phyloP scores from a whole-genome alignment of 2,329 filamentous ascomycete genomes.

The Fusarium redolens region DNA sequence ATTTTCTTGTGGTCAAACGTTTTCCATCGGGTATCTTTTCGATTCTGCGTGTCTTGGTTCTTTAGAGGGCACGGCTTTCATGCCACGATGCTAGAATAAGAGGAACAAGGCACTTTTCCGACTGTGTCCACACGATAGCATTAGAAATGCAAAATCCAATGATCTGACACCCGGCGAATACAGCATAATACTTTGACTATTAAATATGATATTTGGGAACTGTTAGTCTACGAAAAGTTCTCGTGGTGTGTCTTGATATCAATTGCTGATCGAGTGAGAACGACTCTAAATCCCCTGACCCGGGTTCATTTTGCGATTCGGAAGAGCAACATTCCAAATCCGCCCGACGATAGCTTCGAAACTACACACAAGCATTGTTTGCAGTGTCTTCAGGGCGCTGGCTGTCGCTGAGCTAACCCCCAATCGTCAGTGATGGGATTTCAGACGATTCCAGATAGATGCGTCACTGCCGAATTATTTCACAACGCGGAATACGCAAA shows the following conservation, averaged over 20 bases:
- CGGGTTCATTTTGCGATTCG: not conserved
- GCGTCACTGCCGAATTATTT: not conserved
- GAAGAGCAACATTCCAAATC: not conserved
- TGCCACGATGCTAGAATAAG: not conserved
- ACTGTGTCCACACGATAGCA: not conserved
- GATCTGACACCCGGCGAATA: too few species aligned
- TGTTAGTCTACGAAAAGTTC: fast-evolving
- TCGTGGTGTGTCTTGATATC: not conserved
- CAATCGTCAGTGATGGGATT: conserved; percentile 14
- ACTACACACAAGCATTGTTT: not conserved
- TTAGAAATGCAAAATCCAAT: not conserved
- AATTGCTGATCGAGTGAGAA: not conserved
- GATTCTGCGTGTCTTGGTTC: not conserved
- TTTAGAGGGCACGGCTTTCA: not conserved
- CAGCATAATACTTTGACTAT: fast-evolving
- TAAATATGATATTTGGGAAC: too few species aligned
- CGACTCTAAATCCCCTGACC: not conserved
- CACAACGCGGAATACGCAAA: not conserved
- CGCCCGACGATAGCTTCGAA: not conserved
- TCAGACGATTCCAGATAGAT: not conserved
- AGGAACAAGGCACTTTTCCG: not conserved
- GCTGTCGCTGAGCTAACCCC: not conserved
- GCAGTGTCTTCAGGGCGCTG: not conserved
- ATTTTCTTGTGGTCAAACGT: not conserved
- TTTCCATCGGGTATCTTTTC: not conserved